Conservation (phyloP, 345 rosid species). For the Rubroshorea leprosula region DNA sequence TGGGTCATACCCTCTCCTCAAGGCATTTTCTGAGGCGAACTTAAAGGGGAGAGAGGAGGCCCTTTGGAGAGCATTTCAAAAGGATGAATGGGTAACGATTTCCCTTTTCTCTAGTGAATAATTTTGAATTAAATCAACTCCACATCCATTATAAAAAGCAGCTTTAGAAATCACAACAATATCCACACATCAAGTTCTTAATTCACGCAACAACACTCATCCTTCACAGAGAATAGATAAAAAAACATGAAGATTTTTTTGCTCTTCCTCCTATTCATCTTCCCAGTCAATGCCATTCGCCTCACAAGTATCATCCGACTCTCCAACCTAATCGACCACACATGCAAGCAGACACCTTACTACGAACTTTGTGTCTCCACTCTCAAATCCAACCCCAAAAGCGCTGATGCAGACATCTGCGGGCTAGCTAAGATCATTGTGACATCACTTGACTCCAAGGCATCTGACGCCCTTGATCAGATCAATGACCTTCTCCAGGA, state of each 20-base stretch:
- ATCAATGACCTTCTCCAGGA: constrained; percentile 7
- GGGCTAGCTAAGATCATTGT: constrained; percentile 18
- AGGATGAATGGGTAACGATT: too few species aligned
- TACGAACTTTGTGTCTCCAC: constrained; percentile 13
- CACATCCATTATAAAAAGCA: too few species aligned
- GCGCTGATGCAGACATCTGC: constrained; percentile 6
- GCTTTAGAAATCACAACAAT: too few species aligned
- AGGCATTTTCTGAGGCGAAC: too few species aligned
- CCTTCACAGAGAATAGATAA: too few species aligned
- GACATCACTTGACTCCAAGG: constrained; percentile 8
- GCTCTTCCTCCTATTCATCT: constrained; percentile 5
- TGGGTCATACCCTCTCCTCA: too few species aligned
- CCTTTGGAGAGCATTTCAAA: too few species aligned
- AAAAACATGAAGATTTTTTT: constrained; percentile 16
- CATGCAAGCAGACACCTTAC: constrained; percentile 22
- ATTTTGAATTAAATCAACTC: too few species aligned
- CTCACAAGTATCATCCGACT: constrained; percentile 18
- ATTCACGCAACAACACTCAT: too few species aligned
- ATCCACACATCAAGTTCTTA: too few species aligned
- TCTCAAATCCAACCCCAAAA: constrained; percentile 9
- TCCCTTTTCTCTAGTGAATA: too few species aligned
- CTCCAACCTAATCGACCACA: constrained; percentile 18
- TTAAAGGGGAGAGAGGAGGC: too few species aligned
- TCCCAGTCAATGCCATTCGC: constrained; percentile 18
- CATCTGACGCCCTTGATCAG: constrained; percentile 1